These are phyloP conservation scores for Saccharomycopsis sp. DNA, from an alignment of 805 yeast species.

Conservation along the genomic window DNA sequence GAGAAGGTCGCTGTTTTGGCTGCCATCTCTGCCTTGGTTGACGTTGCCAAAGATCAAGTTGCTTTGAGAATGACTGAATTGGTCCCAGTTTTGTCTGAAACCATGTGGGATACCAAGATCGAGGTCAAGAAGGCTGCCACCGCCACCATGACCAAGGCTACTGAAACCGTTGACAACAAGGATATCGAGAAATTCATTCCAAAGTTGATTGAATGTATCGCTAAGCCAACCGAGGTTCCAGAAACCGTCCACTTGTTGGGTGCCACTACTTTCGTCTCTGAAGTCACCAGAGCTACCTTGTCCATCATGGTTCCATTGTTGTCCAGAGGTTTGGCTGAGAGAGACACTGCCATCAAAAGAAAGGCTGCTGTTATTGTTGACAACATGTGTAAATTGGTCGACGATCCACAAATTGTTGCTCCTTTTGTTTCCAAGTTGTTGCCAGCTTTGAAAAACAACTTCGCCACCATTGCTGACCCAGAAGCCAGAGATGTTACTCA, in stretches of 20 bases:
- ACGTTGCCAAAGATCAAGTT: constrained; percentile 89
- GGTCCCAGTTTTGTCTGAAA: constrained; percentile 96
- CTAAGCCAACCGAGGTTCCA: constrained; percentile 95
- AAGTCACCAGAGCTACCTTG: constrained; percentile 98
- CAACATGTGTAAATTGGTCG: constrained; percentile 99
- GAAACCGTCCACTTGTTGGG: constrained; percentile 98
- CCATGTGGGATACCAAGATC: constrained; percentile 99
- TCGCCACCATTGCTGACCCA: constrained; percentile 97
- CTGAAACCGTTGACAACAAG: constrained; percentile 98
- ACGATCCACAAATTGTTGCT: constrained; percentile 99
- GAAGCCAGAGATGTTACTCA: constrained; percentile 98
- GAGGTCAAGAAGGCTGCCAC: constrained; percentile 97
- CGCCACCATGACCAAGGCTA: constrained; percentile 89
- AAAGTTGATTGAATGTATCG: constrained; percentile 92
- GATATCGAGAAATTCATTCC: constrained; percentile 99
- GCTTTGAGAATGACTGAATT: constrained; percentile 99
- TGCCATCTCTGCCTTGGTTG: constrained; percentile 82
- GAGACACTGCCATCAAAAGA: constrained; percentile 99
- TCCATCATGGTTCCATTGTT: constrained; percentile 99
- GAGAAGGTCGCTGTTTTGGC: constrained; percentile 90
- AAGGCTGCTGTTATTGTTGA: constrained; percentile 99
- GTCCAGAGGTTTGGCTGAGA: constrained; percentile 99
- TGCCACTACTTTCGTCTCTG: constrained; percentile 99
- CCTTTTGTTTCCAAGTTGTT: constrained; percentile 93
- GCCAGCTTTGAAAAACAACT: constrained; percentile 94